Evolutionary conservation across 2,329 filamentous ascomycete species (phyloP).

Genomic region (Aspergillus persii): DNA sequence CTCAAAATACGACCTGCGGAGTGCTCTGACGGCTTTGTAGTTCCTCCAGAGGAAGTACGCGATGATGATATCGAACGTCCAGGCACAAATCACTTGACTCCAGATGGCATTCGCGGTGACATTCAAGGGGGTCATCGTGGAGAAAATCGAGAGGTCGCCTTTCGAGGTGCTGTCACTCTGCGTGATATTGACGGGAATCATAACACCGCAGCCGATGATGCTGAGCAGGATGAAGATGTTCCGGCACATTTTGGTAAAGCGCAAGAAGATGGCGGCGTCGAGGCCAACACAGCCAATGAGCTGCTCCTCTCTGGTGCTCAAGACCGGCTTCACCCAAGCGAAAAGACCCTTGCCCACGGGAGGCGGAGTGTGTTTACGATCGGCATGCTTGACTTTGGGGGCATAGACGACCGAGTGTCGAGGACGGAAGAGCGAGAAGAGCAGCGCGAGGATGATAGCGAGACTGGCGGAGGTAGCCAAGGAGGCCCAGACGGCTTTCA

Average conservation of each 20-base stretch:
- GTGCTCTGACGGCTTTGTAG: constrained; percentile 67
- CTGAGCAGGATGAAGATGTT: constrained; percentile 79
- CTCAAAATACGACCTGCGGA: constrained; percentile 79
- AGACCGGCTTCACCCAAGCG: constrained; percentile 78
- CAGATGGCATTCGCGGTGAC: constrained; percentile 51
- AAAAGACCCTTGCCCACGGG: constrained; percentile 82
- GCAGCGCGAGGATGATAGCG: constrained; percentile 68
- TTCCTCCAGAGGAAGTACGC: constrained; percentile 86
- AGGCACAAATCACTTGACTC: constrained; percentile 59
- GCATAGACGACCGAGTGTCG: constrained; percentile 93
- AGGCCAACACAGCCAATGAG: constrained; percentile 81
- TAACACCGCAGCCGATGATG: constrained; percentile 69
- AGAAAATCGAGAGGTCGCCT: constrained; percentile 32
- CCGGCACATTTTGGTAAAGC: constrained; percentile 85
- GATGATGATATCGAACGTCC: constrained; percentile 70
- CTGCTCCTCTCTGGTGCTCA: constrained; percentile 72
- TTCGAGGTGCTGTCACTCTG: constrained; percentile 41
- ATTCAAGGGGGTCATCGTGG: constrained; percentile 52
- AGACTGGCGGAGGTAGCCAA: constrained; percentile 76
- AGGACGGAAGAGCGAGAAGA: constrained; percentile 86
- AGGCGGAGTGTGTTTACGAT: constrained; percentile 84
- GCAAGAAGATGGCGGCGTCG: constrained; percentile 87
- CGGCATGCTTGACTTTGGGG: constrained; percentile 87
- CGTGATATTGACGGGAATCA: constrained; percentile 76
- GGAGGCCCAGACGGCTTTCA: constrained; percentile 71